Conservation (phyloP, 345 rosid genomes). For the Reutealis trisperma region DNA sequence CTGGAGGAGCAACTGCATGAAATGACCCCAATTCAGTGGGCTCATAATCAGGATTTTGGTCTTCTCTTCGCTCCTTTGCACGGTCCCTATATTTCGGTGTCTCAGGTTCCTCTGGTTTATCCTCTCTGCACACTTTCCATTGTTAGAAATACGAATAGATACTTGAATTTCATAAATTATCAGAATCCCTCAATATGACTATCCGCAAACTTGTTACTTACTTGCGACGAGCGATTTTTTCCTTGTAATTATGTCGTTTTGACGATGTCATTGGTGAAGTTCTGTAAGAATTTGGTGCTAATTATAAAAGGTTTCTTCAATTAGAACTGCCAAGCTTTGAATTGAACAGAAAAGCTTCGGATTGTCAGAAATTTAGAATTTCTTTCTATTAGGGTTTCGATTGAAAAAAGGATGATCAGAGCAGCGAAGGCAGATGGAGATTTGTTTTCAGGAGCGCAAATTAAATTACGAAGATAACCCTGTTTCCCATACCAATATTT, state of each 20-base stretch:
- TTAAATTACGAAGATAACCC: neutral
- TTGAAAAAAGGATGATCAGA: neutral
- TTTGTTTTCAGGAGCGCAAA: neutral
- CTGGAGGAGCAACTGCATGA: slow-evolving; percentile 98
- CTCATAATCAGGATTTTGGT: slow-evolving; percentile 96
- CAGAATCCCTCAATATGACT: too few relatives aligned
- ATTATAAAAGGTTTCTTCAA: neutral
- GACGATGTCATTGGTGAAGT: slow-evolving; percentile 54
- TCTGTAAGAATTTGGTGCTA: neutral
- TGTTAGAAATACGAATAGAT: neutral
- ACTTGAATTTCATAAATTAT: neutral
- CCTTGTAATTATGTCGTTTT: slow-evolving; percentile 67
- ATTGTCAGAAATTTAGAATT: neutral
- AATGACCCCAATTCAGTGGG: slow-evolving; percentile 78
- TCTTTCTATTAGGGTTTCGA: slow-evolving; percentile 27
- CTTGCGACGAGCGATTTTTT: slow-evolving; percentile 83
- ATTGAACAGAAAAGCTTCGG: neutral
- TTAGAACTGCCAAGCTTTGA: neutral
- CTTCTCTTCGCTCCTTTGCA: slow-evolving; percentile 95
- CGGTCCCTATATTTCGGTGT: slow-evolving; percentile 81
- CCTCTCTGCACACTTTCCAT: slow-evolving; percentile 59
- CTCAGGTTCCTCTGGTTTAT: slow-evolving; percentile 83
- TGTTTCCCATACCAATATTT: neutral
- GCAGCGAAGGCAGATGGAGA: neutral
- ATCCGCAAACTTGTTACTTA: slow-evolving; percentile 24